Percentiles rank a stretch among this genome's conserved stretches.
Evolutionary conservation across 805 yeast species (phyloP).

Genomic region (Dipodascopsis tothii): DNA sequence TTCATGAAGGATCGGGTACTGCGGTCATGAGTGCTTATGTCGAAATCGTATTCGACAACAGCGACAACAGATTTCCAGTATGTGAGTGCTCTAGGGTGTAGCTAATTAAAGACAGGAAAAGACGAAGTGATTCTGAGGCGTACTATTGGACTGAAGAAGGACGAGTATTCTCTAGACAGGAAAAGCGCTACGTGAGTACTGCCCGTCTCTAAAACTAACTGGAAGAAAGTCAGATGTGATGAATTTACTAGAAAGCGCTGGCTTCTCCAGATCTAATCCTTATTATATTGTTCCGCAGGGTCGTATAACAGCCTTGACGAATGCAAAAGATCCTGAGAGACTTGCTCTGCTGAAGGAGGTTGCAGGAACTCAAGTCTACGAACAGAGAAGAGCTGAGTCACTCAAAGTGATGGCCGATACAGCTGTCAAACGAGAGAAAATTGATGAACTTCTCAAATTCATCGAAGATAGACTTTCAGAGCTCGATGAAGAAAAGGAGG

Average conservation of each 20-base stretch:
- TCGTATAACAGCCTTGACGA: slow-evolving; percentile 71
- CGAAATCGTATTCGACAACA: slow-evolving; percentile 78
- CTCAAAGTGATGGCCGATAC: slow-evolving; percentile 71
- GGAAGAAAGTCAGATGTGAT: slow-evolving; percentile 57
- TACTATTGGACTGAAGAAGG: slow-evolving; percentile 88
- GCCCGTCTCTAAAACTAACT: background rate
- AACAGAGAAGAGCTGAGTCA: slow-evolving; percentile 69
- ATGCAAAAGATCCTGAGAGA: slow-evolving; percentile 80
- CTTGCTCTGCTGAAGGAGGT: slow-evolving; percentile 76
- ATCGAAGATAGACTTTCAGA: slow-evolving; percentile 64
- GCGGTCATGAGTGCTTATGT: slow-evolving; percentile 89
- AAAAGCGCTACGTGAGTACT: slow-evolving; percentile 50
- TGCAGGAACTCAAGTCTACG: slow-evolving; percentile 91
- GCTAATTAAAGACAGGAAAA: slow-evolving; percentile 38
- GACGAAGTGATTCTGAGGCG: slow-evolving; percentile 70
- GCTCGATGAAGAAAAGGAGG: slow-evolving; percentile 71
- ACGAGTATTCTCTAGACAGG: slow-evolving; percentile 79
- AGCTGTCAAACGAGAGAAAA: slow-evolving; percentile 58
- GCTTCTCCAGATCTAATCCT: slow-evolving; percentile 83
- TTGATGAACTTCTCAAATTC: slow-evolving; percentile 62
- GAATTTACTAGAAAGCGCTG: slow-evolving; percentile 82
- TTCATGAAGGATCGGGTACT: slow-evolving; percentile 73
- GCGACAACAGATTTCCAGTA: slow-evolving; percentile 61
- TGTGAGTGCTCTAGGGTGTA: background rate
- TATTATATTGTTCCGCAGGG: slow-evolving; percentile 98